A percentile compares a stretch with the other conserved stretches of the same genome.
Evolutionary conservation across 75 land plant species (phyloP).

Genomic region (Cunninghamia lanceolata): DNA sequence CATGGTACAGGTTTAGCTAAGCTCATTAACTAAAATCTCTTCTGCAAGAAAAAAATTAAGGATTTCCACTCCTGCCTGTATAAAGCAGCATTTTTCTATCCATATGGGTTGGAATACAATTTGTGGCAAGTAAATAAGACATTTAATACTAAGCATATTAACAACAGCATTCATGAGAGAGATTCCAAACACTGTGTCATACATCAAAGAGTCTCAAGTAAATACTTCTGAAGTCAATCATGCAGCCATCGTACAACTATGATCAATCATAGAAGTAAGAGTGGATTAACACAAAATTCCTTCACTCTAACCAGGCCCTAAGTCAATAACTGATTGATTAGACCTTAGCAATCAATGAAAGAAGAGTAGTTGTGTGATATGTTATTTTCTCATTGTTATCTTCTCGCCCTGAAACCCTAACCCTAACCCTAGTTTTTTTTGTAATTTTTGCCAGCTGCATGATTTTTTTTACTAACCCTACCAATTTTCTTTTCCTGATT

Average conservation of each 20-base stretch:
- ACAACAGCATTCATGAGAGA: background rate
- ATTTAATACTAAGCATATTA: background rate
- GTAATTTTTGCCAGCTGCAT: too few species aligned
- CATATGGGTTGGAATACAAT: background rate
- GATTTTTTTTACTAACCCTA: too few species aligned
- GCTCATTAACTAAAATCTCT: background rate
- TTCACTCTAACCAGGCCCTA: background rate
- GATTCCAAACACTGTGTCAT: background rate
- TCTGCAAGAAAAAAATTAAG: background rate
- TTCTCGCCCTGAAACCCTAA: too few species aligned
- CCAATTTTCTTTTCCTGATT: too few species aligned
- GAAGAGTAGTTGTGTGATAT: background rate
- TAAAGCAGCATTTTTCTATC: background rate
- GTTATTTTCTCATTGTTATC: background rate
- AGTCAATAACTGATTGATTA: background rate
- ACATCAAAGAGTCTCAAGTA: background rate
- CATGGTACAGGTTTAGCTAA: background rate
- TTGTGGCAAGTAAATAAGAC: background rate
- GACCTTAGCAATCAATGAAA: background rate
- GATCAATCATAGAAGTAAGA: background rate
- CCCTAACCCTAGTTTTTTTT: too few species aligned
- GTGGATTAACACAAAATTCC: background rate
- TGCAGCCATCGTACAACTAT: background rate
- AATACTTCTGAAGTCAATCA: background rate
- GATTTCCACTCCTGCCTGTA: background rate